phyloP scores from a whole-genome alignment of 169 alveolate species.

The Eimeria falciformis region DNA sequence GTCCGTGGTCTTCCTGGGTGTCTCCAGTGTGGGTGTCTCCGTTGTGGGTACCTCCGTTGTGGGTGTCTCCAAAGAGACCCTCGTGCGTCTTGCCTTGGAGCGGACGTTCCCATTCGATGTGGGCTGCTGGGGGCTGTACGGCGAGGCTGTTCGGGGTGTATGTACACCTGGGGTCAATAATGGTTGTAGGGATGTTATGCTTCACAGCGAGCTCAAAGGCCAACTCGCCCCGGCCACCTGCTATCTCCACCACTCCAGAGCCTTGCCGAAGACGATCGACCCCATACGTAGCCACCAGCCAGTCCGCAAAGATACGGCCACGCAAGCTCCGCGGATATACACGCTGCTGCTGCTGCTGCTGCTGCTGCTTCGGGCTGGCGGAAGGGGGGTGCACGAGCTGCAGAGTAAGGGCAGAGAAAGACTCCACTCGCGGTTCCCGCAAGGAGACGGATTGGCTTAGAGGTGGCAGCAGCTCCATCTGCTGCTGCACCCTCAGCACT shows the following conservation, averaged over 20 bases:
- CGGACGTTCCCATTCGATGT: background rate
- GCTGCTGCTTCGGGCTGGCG: slow-evolving; percentile 24
- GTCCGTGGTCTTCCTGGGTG: background rate
- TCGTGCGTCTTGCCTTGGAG: background rate
- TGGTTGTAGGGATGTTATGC: slow-evolving; percentile 19
- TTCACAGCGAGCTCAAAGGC: slow-evolving; percentile 52
- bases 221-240: slow-evolving; percentile 57
- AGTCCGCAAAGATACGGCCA: slow-evolving; percentile 35
- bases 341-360: slow-evolving; percentile 44
- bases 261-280: slow-evolving; percentile 33
- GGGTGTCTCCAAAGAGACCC: background rate
- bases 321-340: slow-evolving; percentile 51
- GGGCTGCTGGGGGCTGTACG: background rate
- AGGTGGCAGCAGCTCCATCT: slow-evolving; percentile 6
- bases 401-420: slow-evolving; percentile 33
- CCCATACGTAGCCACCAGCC: slow-evolving; percentile 41
- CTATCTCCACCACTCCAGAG: slow-evolving; percentile 50
- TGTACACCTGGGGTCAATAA: slow-evolving; percentile 60
- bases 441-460: background rate
- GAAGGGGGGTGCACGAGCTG: background rate
- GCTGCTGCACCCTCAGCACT: slow-evolving; percentile 63
- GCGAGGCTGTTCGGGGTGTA: slow-evolving; percentile 46
- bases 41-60: background rate
- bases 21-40: background rate
- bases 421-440: background rate